Percentiles rank a stretch among this genome's conserved stretches.
Conservation (phyloP, 2,329 filamentous ascomycete species). For the Canariomyces notabilis region DNA sequence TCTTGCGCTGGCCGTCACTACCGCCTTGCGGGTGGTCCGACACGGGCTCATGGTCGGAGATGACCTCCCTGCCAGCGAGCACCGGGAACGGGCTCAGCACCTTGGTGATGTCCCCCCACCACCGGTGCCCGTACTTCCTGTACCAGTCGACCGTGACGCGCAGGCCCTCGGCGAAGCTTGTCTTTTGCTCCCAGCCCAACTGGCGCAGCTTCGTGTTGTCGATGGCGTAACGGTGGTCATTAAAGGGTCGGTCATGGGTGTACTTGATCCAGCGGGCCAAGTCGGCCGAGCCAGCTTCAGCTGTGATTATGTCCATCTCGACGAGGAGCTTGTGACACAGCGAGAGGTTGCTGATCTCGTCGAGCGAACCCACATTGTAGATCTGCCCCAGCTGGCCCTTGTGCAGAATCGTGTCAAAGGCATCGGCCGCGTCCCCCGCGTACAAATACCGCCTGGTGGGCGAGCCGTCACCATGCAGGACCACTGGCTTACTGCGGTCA, state of each 20-base stretch:
- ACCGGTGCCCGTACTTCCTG: conserved; percentile 56
- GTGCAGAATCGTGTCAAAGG: conserved; percentile 80
- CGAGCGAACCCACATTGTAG: conserved; percentile 76
- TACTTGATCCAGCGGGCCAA: conserved; percentile 65
- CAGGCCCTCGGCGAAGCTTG: conserved; percentile 58
- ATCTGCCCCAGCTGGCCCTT: conserved; percentile 67
- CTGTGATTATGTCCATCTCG: conserved; percentile 52
- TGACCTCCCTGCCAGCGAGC: conserved; percentile 50
- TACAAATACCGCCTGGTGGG: conserved; percentile 73
- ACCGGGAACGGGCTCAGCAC: conserved; percentile 64
- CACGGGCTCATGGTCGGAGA: conserved; percentile 45
- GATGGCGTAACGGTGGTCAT: conserved; percentile 68
- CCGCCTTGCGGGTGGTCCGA: conserved; percentile 20
- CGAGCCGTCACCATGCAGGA: conserved; percentile 71
- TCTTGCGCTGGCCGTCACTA: not conserved
- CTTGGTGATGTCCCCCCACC: conserved; percentile 69
- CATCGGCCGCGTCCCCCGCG: conserved; percentile 73
- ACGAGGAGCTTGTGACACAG: conserved; percentile 62
- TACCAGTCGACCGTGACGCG: conserved; percentile 67
- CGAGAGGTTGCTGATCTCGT: conserved; percentile 70
- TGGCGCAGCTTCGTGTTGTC: conserved; percentile 62
- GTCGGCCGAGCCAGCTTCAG: too few species aligned
- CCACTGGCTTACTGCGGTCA: conserved; percentile 59
- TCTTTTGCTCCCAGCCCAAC: conserved; percentile 67
- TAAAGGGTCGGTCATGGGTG: conserved; percentile 73